These are phyloP conservation scores for Fraxinus sp. DNA, from an alignment of 305 asterid genomes.

Conservation along the genomic window DNA sequence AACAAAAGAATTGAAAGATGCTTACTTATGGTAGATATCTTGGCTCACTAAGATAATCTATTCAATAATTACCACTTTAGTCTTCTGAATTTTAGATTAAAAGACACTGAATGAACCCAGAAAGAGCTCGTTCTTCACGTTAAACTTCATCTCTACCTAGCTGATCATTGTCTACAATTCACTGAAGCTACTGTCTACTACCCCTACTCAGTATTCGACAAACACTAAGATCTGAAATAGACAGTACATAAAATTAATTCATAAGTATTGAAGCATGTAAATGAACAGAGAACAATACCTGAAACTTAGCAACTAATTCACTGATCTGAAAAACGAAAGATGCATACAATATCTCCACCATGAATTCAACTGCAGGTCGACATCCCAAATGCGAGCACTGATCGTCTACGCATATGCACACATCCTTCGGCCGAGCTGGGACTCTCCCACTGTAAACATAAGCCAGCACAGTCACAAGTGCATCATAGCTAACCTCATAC, in stretches of 20 bases:
- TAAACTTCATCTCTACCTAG: not conserved
- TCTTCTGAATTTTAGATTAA: not conserved
- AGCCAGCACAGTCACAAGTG: slow-evolving; percentile 59
- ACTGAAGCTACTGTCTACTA: not conserved
- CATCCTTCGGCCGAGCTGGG: slow-evolving; percentile 55
- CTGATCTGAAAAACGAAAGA: slow-evolving; percentile 65
- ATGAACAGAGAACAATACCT: slow-evolving; percentile 46
- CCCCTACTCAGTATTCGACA: not conserved
- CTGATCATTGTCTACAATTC: not conserved
- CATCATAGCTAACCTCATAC: slow-evolving; percentile 63
- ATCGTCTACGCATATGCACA: slow-evolving; percentile 71
- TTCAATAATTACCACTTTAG: not conserved
- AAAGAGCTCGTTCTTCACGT: not conserved
- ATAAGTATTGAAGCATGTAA: not conserved
- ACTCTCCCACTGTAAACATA: slow-evolving; percentile 74
- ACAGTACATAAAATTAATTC: not conserved
- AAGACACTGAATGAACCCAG: not conserved
- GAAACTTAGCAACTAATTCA: slow-evolving; percentile 61
- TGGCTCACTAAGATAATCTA: not conserved
- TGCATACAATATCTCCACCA: slow-evolving; percentile 67
- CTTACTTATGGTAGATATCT: not conserved
- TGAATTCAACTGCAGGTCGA: slow-evolving; percentile 64
- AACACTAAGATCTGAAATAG: not conserved
- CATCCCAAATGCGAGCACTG: slow-evolving; percentile 85
- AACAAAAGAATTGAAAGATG: not conserved